Evolutionary conservation across 2,329 filamentous ascomycete genomes (phyloP).

Genomic region (Pseudogymnoascus sp.): DNA sequence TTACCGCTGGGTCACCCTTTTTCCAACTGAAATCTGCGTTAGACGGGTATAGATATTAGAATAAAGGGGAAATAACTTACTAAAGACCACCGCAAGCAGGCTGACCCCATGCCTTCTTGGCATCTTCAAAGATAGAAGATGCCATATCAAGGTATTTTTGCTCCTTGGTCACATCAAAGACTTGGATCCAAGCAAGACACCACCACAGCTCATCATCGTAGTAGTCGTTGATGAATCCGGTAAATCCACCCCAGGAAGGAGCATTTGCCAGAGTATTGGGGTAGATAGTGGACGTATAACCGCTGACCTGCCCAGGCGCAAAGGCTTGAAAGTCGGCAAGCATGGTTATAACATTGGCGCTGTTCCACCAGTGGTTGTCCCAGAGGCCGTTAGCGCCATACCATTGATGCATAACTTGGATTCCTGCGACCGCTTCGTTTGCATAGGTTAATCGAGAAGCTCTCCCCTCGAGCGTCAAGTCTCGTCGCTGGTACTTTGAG

Average conservation of each 20-base stretch:
- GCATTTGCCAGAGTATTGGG: constrained; percentile 21
- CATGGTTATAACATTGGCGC: constrained; percentile 57
- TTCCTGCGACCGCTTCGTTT: constrained; percentile 25
- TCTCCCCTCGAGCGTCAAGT: constrained; percentile 10
- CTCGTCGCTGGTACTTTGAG: constrained; percentile 1
- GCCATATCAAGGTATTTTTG: constrained; percentile 45
- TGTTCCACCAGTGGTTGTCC: constrained; percentile 64
- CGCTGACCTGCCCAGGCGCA: constrained; percentile 18
- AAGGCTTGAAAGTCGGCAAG: constrained; percentile 43
- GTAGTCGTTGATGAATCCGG: constrained; percentile 43
- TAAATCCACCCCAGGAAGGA: constrained; percentile 26
- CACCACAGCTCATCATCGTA: constrained; percentile 60
- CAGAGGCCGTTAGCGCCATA: constrained; percentile 55
- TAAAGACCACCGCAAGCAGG: constrained; percentile 47
- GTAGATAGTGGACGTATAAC: constrained; percentile 18
- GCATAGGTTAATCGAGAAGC: constrained; percentile 19
- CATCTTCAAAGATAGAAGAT: constrained; percentile 47
- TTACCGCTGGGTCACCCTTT: constrained; percentile 44
- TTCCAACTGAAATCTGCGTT: constrained; percentile 36
- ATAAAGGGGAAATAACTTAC: constrained; percentile 15
- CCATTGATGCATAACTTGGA: constrained; percentile 47
- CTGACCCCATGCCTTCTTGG: constrained; percentile 41
- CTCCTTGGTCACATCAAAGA: constrained; percentile 47
- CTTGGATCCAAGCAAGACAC: constrained; percentile 50
- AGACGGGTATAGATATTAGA: not conserved